Evolutionary conservation across 192 early-diverging fungal species (phyloP).

Genomic region (Coemansia sp.): DNA sequence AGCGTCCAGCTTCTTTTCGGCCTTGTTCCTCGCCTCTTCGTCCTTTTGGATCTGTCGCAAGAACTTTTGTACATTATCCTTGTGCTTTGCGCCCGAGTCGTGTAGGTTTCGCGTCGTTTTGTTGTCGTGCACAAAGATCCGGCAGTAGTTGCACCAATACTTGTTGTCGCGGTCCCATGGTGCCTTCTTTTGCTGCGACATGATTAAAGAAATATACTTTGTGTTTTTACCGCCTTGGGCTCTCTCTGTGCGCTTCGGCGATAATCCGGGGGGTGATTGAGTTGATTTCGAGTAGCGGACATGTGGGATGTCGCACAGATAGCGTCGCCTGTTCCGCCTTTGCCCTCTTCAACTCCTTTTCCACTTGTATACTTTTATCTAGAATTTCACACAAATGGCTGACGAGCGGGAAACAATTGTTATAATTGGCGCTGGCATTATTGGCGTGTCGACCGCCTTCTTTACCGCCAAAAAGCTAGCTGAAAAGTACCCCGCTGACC

Average conservation of each 20-base stretch:
- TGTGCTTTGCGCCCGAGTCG: constrained; percentile 78
- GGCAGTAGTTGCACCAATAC: constrained; percentile 85
- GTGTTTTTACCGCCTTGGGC: background rate
- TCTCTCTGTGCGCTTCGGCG: too few species aligned
- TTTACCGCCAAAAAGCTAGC: constrained; percentile 37
- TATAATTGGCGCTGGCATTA: constrained; percentile 45
- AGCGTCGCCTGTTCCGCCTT: background rate
- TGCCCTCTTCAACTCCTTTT: background rate
- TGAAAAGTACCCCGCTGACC: constrained; percentile 12
- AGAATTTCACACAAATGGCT: constrained; percentile 11
- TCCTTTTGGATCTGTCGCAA: constrained; percentile 65
- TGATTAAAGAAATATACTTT: background rate
- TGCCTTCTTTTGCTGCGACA: constrained; percentile 32
- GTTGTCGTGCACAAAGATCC: constrained; percentile 80
- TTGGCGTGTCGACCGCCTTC: constrained; percentile 48
- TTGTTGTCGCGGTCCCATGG: constrained; percentile 63
- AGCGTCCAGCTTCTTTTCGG: constrained; percentile 58
- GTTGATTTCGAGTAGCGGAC: background rate
- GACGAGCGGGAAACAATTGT: constrained; percentile 37
- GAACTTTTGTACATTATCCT: constrained; percentile 77
- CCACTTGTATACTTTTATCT: background rate
- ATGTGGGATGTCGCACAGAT: background rate
- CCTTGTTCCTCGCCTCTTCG: constrained; percentile 53
- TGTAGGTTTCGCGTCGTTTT: constrained; percentile 70
- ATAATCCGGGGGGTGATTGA: background rate